Conservation (phyloP, 23 red algal genomes). For the Gracilariopsis chorda region DNA sequence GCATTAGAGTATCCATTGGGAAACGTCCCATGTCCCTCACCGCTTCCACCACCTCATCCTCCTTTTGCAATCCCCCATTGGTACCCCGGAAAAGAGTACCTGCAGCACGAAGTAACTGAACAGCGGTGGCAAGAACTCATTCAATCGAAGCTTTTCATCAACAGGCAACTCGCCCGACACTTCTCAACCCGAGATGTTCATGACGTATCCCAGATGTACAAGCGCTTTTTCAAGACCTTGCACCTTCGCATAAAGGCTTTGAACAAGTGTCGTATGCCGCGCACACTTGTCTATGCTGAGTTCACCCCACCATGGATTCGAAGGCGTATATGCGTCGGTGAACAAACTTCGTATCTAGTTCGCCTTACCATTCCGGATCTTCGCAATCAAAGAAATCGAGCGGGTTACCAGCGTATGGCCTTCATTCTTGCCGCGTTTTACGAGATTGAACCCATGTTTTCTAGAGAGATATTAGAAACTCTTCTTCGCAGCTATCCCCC, state of each 20-base stretch:
- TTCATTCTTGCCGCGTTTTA: conserved; percentile 35
- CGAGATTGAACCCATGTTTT: conserved; percentile 9
- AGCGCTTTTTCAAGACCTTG: conserved; percentile 6
- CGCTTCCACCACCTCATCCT: not conserved
- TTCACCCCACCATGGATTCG: conserved; percentile 39
- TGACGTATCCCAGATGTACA: conserved; percentile 19
- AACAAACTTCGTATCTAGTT: conserved; percentile 2
- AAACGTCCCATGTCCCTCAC: not conserved
- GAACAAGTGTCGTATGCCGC: conserved; percentile 1
- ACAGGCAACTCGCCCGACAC: not conserved
- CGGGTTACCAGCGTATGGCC: conserved; percentile 7
- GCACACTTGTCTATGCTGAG: conserved; percentile 13
- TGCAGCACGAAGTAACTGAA: not conserved
- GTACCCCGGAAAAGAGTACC: not conserved
- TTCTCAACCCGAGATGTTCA: not conserved
- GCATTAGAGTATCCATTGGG: not conserved
- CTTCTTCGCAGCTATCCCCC: conserved; percentile 10
- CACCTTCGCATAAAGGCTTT: conserved; percentile 2
- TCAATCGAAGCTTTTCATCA: not conserved
- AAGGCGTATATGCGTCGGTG: conserved; percentile 1
- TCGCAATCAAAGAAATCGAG: conserved; percentile 24
- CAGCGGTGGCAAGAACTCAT: conserved; percentile 4
- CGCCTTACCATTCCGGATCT: conserved; percentile 14
- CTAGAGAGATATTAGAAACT: conserved; percentile 19
- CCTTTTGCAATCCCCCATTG: not conserved